Evolutionary conservation across 2,329 filamentous ascomycete species (phyloP).

Genomic region (Eurotiales sp.): DNA sequence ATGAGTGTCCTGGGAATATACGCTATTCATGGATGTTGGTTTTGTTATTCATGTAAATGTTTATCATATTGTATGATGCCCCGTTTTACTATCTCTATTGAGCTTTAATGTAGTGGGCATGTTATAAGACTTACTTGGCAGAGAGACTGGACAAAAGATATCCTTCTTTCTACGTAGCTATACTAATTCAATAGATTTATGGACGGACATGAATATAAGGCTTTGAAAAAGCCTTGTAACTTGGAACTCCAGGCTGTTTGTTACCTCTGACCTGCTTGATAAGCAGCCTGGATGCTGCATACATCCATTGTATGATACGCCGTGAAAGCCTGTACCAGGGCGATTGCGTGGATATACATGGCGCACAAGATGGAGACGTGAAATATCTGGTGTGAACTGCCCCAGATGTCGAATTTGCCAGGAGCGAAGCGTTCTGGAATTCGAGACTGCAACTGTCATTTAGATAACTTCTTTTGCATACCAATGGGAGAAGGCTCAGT

Average conservation of each 20-base stretch:
- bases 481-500: neutral
- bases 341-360: neutral
- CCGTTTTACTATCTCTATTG: too few relatives aligned
- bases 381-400: neutral
- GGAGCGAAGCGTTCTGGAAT: neutral
- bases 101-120: too few relatives aligned
- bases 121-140: too few relatives aligned
- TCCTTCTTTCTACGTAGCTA: too few relatives aligned
- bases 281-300: neutral
- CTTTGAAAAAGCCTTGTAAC: neutral
- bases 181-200: too few relatives aligned
- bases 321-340: neutral
- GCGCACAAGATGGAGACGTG: neutral
- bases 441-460: neutral
- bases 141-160: too few relatives aligned
- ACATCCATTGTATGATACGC: neutral
- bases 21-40: too few relatives aligned
- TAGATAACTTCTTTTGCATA: neutral
- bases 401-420: neutral
- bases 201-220: neutral
- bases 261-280: neutral
- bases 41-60: too few relatives aligned
- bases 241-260: neutral
- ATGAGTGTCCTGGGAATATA: too few relatives aligned
- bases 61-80: too few relatives aligned